phyloP scores from a whole-genome alignment of 2,329 filamentous ascomycete genomes.

The Parascedosporium putredinis region DNA sequence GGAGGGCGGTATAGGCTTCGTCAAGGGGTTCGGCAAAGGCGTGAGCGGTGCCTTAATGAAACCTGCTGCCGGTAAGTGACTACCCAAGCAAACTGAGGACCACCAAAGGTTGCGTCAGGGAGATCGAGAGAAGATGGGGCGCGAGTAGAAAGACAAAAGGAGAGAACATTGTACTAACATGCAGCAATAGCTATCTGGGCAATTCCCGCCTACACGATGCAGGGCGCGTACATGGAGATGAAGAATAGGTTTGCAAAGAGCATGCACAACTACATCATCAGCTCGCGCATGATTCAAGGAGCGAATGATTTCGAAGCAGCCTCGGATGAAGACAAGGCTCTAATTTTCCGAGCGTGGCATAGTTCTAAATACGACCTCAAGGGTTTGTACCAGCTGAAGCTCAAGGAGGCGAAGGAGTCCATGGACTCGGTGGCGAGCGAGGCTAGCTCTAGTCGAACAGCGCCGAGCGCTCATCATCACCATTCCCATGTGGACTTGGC shows the following conservation, averaged over 20 bases:
- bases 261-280: conserved; percentile 69
- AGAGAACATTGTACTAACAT: no score
- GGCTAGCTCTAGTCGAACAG: background rate
- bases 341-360: conserved; percentile 59
- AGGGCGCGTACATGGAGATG: conserved; percentile 71
- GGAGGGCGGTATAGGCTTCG: conserved; percentile 45
- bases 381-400: conserved; percentile 44
- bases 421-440: conserved; percentile 9
- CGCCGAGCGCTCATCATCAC: background rate
- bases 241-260: conserved; percentile 59
- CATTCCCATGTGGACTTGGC: conserved; percentile 13
- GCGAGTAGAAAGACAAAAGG: no score
- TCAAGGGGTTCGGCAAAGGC: conserved; percentile 75
- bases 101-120: no score
- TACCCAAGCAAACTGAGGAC: background rate
- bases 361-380: conserved; percentile 48
- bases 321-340: conserved; percentile 46
- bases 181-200: conserved; percentile 9
- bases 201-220: conserved; percentile 66
- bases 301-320: conserved; percentile 51
- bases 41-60: conserved; percentile 74
- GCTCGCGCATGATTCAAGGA: conserved; percentile 66
- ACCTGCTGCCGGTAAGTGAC: conserved; percentile 58
- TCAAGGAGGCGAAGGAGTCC: conserved; percentile 24
- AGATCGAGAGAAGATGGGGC: no score